These are phyloP conservation scores for Ceratobasidium sp. DNA, from an alignment of 1,284 basidiomycete species.

Conservation along the genomic window DNA sequence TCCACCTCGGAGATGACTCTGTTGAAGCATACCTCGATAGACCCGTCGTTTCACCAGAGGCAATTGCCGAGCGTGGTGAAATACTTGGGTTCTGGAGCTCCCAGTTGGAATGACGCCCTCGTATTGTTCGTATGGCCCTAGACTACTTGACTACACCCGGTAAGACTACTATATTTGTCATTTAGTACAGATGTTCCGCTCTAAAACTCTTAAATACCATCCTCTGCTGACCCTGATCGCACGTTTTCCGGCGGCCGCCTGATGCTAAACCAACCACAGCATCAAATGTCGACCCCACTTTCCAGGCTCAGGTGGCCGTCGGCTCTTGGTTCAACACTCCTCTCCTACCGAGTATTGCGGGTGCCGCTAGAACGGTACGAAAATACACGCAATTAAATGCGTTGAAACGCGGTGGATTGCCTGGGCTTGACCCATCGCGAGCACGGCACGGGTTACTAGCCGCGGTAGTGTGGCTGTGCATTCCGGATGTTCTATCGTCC, in stretches of 20 bases:
- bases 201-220: slow-evolving; percentile 1
- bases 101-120: neutral
- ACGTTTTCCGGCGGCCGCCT: slow-evolving; percentile 15
- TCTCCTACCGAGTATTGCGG: neutral
- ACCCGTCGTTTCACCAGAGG: neutral
- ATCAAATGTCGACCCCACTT: neutral
- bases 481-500: neutral
- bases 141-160: slow-evolving; percentile 3
- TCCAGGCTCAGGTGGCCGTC: slow-evolving; percentile 32
- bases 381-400: neutral
- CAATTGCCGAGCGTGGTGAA: neutral
- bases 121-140: neutral
- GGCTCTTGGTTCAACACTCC: slow-evolving; percentile 18
- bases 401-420: neutral
- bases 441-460: neutral
- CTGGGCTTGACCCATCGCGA: neutral
- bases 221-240: neutral
- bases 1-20: too few relatives aligned
- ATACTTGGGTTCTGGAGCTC: neutral
- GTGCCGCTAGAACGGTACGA: neutral
- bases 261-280: slow-evolving; percentile 22
- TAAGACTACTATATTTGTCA: too few relatives aligned
- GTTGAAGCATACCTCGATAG: neutral
- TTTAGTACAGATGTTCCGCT: too few relatives aligned
- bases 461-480: slow-evolving; percentile 9